Evolutionary conservation across 129 eudicot species (phyloP), one percentile per base, ranked within the genome.

Genomic region (Artemisia tridentata): DNA sequence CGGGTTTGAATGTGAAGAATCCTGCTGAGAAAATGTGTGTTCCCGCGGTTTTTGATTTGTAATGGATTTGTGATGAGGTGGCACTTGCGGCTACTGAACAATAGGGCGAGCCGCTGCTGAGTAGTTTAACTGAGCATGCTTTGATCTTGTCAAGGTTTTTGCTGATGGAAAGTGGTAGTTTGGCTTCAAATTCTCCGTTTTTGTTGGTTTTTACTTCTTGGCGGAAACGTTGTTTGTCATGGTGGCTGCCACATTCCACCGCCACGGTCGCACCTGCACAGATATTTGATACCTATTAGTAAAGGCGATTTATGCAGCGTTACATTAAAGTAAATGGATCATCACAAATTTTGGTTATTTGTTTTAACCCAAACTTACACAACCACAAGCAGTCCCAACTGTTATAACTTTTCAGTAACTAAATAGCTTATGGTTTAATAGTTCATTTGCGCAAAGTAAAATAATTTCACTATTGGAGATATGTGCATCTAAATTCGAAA

Each of bases 21-120:
- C 98, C 98, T 0, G 98, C 96, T 51, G 98, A 89, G 83, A 78
- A 93, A 20, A 93, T 76, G 23, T 84, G 91, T 11, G 75, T 79
- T 27, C 88, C 87, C 7, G 79, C 47, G 27, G 80, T 69, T 75
- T 79, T 85, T 27, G 96, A 84, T 61, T 85, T 85, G 76, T 82
- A 87, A 55, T 59, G 91, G 10, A 93, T 63, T 0, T 79, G 49
- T 14, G 90, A 80, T 16, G 96, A 83, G 20, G 86, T 76, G 60
- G 92, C 86, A 3, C 82, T 67, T 4, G 98, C 90, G 2, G 96
- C 95, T 68, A 87, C 90, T 1, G 92, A 75, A 8, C 98, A 93
- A 29, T 75, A 76, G 0, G 88, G 92, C 67, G 85, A 64, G 56
- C 87, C 81, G 87, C 97, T 89, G 29, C 75, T 80, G 10, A 93